Conservation (phyloP, 495 filamentous ascomycete genomes). For the Apodospora peruviana region DNA sequence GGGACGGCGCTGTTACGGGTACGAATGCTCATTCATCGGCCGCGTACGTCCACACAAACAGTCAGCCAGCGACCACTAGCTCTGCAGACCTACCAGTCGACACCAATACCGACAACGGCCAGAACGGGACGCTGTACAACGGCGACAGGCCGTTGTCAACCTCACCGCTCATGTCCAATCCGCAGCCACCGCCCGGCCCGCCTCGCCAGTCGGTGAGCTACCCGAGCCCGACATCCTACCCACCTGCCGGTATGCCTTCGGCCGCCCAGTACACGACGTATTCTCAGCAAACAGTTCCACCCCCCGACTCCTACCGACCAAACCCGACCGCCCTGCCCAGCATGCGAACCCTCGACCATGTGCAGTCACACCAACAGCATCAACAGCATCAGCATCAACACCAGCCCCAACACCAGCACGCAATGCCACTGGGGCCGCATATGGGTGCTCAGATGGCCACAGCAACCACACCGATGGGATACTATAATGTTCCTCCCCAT, state of each 20-base stretch:
- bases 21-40: constrained; percentile 13
- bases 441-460: constrained; percentile 31
- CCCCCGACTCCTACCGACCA: constrained; percentile 25
- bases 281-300: constrained; percentile 25
- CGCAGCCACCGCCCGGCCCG: constrained; percentile 36
- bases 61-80: constrained; percentile 9
- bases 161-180: constrained; percentile 42
- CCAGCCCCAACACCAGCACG: constrained; percentile 24
- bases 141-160: constrained; percentile 15
- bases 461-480: constrained; percentile 23
- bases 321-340: constrained; percentile 57
- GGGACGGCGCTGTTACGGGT: constrained; percentile 4
- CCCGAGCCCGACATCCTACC: constrained; percentile 50
- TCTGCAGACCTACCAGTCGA: constrained; percentile 4
- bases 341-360: constrained; percentile 54
- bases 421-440: constrained; percentile 28
- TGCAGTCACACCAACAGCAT: constrained; percentile 39
- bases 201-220: constrained; percentile 48
- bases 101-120: constrained; percentile 2
- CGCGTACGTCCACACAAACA: constrained; percentile 7
- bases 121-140: constrained; percentile 21
- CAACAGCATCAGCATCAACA: constrained; percentile 37
- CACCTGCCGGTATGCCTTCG: constrained; percentile 44
- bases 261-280: constrained; percentile 53
- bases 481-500: constrained; percentile 43